Conservation (phyloP, 1,139 yeast genomes). For the Geotrichum reessii region DNA sequence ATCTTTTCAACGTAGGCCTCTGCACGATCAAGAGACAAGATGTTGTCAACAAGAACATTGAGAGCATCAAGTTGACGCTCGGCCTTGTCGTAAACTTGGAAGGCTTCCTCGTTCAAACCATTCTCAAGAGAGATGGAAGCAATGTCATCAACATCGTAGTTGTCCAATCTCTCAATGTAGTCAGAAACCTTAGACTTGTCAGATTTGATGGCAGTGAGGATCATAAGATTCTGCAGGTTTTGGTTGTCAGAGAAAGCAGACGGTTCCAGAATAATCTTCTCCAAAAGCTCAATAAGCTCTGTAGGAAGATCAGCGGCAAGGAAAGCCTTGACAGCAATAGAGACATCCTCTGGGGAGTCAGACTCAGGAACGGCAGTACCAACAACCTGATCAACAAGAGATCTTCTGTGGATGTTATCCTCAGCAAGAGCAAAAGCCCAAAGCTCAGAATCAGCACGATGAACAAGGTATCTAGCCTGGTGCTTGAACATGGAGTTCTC, state of each 20-base stretch:
- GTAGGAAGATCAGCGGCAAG: constrained; percentile 92
- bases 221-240: constrained; percentile 85
- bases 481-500: constrained; percentile 97
- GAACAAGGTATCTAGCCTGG: constrained; percentile 90
- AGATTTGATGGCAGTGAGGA: constrained; percentile 92
- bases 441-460: constrained; percentile 73
- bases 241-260: constrained; percentile 95
- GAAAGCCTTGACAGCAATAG: constrained; percentile 92
- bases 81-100: constrained; percentile 83
- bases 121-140: constrained; percentile 89
- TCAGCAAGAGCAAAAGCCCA: constrained; percentile 75
- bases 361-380: constrained; percentile 96
- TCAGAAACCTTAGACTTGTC: constrained; percentile 79
- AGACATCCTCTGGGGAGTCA: constrained; percentile 91
- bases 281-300: constrained; percentile 84
- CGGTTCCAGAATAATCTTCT: constrained; percentile 92
- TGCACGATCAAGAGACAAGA: constrained; percentile 92
- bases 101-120: constrained; percentile 88
- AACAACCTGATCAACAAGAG: constrained; percentile 85
- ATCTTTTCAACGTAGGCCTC: constrained; percentile 88
- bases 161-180: constrained; percentile 84
- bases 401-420: constrained; percentile 83
- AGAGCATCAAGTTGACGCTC: constrained; percentile 75
- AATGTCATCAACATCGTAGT: constrained; percentile 89
- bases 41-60: constrained; percentile 85